These are phyloP conservation scores for Coemansia sp. DNA, from an alignment of 192 early-diverging fungal species.

Conservation along the genomic window DNA sequence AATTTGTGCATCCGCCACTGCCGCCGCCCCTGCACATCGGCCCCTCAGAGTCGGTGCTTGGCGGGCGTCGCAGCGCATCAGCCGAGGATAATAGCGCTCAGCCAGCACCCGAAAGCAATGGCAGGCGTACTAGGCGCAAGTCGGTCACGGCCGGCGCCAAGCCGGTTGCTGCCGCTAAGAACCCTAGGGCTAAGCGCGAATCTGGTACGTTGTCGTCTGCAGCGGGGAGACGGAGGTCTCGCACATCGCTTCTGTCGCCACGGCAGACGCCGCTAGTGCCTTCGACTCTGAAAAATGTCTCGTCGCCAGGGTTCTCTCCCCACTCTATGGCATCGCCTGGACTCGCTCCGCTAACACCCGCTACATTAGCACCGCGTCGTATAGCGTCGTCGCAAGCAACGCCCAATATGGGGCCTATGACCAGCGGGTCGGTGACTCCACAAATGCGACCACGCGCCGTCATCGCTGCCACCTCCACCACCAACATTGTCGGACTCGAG, in stretches of 20 bases:
- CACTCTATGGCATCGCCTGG: not conserved
- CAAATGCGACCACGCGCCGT: slow-evolving; percentile 14
- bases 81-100: not conserved
- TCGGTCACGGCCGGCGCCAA: slow-evolving; percentile 7
- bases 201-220: not conserved
- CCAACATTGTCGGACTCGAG: slow-evolving; percentile 37
- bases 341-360: not conserved
- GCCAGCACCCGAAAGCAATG: not conserved
- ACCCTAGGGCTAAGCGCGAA: not conserved
- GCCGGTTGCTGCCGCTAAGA: not conserved
- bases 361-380: not conserved
- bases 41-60: slow-evolving; percentile 2
- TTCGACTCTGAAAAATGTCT: slow-evolving; percentile 22
- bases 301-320: slow-evolving; percentile 11
- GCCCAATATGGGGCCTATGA: slow-evolving; percentile 11
- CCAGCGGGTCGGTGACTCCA: slow-evolving; percentile 9
- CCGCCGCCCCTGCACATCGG: slow-evolving; percentile 47
- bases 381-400: slow-evolving; percentile 10
- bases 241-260: slow-evolving; percentile 28
- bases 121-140: slow-evolving; percentile 10
- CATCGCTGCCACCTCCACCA: slow-evolving; percentile 37
- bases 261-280: slow-evolving; percentile 43
- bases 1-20: slow-evolving; percentile 40
- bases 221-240: slow-evolving; percentile 20
- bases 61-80: not conserved